Base-by-base conservation (phyloP, 768 basidiomycete genomes). In the Leccinum arenicola region DNA sequence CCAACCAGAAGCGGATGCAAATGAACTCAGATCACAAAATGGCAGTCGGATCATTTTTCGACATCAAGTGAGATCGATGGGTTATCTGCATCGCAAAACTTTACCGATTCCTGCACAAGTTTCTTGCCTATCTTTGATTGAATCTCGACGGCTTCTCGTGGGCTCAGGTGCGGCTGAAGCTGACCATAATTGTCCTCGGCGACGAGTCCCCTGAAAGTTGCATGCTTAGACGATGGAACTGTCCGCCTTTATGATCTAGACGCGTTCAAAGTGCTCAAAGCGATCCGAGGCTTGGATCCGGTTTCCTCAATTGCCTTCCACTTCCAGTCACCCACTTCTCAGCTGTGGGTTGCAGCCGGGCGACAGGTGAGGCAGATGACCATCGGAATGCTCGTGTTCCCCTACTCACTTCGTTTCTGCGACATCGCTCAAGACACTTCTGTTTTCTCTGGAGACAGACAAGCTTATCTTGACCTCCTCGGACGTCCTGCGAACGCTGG, bases 261-360 rank as follows among this genome's bases (percentile, higher is more conserved):
- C 3, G 78, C 83, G 2, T 75, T 77, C 64, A 87, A 82, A 66
- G 86, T 88, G 7, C 62, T 80, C 31, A 87, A 83, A 67, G 90
- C 87, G 3, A 74, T 90, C 52, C 78, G 82, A 64, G 82, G 81
- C 6, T 71, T 87, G 7, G 79, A 69, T 4, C 87, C 89, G 61
- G 74, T 93, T 23, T 85, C 89, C 0, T 91, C 87, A 0, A 75
- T 91, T 25, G 72, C 78, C 2, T 83, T 81, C 64, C 65, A 78
- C 9, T 70, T 77, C 60, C 70, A 74, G 35, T 73, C 77, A 15
- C 74, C 80, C 29, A 60, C 79, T 14, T 72, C 78, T 49, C 77
- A 80, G 55, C 74, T 86, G 4, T 93, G 88, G 89, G 66, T 91
- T 29, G 88, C 87, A 3, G 82, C 80, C 66, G 88, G 88, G 23